Conservation (phyloP, 208 protist genomes). For the Crithidia thermophila region DNA sequence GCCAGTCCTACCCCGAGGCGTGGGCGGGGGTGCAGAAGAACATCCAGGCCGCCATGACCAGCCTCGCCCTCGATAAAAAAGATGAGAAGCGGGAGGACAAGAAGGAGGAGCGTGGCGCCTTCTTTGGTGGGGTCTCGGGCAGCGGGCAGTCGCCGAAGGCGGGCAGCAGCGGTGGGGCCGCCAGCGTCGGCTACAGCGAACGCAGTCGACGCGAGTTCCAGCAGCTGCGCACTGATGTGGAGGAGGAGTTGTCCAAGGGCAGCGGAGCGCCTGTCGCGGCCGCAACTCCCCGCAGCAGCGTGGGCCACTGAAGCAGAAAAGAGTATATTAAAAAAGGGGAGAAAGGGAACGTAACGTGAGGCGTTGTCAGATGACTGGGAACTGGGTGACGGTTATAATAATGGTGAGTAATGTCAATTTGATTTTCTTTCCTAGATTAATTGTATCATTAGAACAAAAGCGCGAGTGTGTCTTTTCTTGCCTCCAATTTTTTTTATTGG, state of each 20-base stretch:
- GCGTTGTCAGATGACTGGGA: too few relatives aligned
- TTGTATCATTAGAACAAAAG: not conserved
- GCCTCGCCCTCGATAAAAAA: slow-evolving; percentile 20
- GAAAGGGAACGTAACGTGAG: not conserved
- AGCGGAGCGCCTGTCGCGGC: not conserved
- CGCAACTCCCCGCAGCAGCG: not conserved
- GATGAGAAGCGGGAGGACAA: slow-evolving; percentile 25
- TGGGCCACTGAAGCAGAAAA: slow-evolving; percentile 8
- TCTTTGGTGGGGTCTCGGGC: slow-evolving; percentile 4
- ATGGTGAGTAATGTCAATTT: too few relatives aligned
- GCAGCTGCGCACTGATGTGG: slow-evolving; percentile 23
- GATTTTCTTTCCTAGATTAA: slow-evolving; percentile 1
- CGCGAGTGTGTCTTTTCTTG: not conserved
- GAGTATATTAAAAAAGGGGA: not conserved
- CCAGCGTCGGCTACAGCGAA: slow-evolving; percentile 22
- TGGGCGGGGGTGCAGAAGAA: slow-evolving; percentile 13
- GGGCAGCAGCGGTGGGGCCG: slow-evolving; percentile 4
- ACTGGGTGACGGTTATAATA: too few relatives aligned
- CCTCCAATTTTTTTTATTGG: not conserved
- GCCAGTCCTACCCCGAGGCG: slow-evolving; percentile 14
- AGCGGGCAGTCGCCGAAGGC: slow-evolving; percentile 5
- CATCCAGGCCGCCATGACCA: slow-evolving; percentile 16
- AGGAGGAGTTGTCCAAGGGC: slow-evolving; percentile 23
- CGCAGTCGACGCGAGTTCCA: slow-evolving; percentile 35
- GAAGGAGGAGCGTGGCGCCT: slow-evolving; percentile 20